A percentile compares a stretch with the other conserved stretches of the same genome.
Conservation (phyloP, 75 land plant genomes). For the Selaginella tamariscina region DNA sequence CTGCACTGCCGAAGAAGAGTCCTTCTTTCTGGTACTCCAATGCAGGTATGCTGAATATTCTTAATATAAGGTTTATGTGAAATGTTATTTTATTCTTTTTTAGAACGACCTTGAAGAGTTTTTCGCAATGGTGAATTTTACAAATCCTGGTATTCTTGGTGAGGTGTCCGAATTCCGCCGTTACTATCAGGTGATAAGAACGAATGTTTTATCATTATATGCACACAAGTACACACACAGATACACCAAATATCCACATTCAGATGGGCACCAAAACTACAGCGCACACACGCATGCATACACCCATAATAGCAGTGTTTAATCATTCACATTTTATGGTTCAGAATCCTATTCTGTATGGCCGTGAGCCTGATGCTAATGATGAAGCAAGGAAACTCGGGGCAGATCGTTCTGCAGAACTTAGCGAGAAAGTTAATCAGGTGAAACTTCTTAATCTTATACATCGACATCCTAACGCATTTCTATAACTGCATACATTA, state of each 20-base stretch:
- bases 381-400: constrained; percentile 61
- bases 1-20: constrained; percentile 71
- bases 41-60: constrained; percentile 77
- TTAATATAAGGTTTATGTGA: constrained; percentile 6
- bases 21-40: constrained; percentile 93
- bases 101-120: constrained; percentile 99
- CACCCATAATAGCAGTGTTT: not conserved
- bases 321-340: not conserved
- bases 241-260: no score
- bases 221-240: no score
- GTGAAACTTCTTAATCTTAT: no score
- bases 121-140: constrained; percentile 94
- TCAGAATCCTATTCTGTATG: constrained; percentile 70
- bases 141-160: constrained; percentile 92
- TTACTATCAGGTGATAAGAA: constrained; percentile 60
- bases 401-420: constrained; percentile 66
- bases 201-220: not conserved
- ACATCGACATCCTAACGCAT: not conserved
- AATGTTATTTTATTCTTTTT: not conserved
- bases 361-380: constrained; percentile 84
- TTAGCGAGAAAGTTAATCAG: constrained; percentile 95
- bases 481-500: not conserved
- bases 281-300: no score
- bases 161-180: constrained; percentile 80
- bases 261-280: no score